Conservation (phyloP, 2,329 filamentous ascomycete genomes). For the Fusarium humuli region DNA sequence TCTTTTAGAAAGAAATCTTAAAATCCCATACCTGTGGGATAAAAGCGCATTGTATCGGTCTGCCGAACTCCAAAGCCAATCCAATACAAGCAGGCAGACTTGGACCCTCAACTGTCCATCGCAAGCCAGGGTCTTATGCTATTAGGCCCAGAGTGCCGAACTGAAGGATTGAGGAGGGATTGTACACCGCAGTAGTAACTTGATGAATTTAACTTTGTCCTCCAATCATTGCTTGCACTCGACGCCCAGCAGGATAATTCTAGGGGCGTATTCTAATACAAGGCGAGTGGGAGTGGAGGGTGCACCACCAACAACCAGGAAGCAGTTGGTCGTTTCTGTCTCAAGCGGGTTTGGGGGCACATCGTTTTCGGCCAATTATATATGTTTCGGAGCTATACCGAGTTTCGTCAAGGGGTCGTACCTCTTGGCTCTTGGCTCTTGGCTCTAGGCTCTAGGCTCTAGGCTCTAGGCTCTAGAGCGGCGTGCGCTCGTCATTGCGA, state of each 20-base stretch:
- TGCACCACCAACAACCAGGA: not conserved
- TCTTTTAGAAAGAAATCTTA: not conserved
- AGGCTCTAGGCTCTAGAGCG: constrained; percentile 11
- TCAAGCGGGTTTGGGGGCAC: constrained; percentile 13
- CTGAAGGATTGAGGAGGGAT: too few species aligned
- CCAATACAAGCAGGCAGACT: constrained; percentile 7
- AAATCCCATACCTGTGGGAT: not conserved
- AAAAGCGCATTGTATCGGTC: constrained; percentile 1
- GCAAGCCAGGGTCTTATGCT: constrained; percentile 30
- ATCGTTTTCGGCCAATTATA: constrained; percentile 17
- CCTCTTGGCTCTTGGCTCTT: too few species aligned
- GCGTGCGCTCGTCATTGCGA: constrained; percentile 27
- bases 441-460: not conserved
- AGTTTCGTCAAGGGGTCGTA: constrained; percentile 27
- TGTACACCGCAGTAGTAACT: too few species aligned
- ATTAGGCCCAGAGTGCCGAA: too few species aligned
- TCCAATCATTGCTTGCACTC: too few species aligned
- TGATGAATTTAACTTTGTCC: too few species aligned
- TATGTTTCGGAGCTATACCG: constrained; percentile 18
- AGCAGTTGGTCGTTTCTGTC: constrained; percentile 15
- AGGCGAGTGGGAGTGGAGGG: not conserved
- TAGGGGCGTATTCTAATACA: not conserved
- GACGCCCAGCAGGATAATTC: too few species aligned
- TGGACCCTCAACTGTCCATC: constrained; percentile 5
- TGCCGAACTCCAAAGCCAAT: constrained; percentile 33